phyloP scores from a whole-genome alignment of 2,329 filamentous ascomycete genomes.

The Arthrobotrys iridis region DNA sequence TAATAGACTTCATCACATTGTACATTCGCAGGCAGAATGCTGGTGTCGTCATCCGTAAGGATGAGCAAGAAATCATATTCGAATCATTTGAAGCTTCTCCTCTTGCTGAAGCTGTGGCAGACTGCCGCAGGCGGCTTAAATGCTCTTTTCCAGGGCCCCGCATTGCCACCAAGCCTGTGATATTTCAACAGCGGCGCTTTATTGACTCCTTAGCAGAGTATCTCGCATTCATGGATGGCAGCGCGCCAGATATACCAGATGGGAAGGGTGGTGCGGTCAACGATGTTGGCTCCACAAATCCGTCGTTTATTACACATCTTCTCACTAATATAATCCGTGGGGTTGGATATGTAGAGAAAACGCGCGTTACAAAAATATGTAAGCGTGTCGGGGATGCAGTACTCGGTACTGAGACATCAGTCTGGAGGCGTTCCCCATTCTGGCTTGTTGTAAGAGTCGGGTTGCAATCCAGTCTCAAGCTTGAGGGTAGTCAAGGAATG shows the following conservation, averaged over 20 bases:
- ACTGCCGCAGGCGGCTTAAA: conserved; percentile 61
- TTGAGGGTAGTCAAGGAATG: not conserved
- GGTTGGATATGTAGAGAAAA: conserved; percentile 59
- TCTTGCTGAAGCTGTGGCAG: conserved; percentile 61
- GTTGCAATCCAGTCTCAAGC: conserved; percentile 62
- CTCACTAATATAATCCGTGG: conserved; percentile 64
- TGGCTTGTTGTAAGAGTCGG: conserved; percentile 69
- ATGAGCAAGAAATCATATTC: conserved; percentile 58
- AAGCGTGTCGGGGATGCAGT: conserved; percentile 70
- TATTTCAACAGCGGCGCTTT: conserved; percentile 58
- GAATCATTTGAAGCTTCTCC: conserved; percentile 66
- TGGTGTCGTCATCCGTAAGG: conserved; percentile 62
- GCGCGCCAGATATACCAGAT: conserved; percentile 37
- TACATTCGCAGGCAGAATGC: conserved; percentile 65
- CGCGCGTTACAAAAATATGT: conserved; percentile 60
- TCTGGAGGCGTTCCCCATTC: conserved; percentile 67
- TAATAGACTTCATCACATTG: conserved; percentile 60
- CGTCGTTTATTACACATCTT: conserved; percentile 67
- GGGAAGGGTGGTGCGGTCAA: conserved; percentile 60
- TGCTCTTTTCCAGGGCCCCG: conserved; percentile 64
- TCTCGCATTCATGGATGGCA: conserved; percentile 53
- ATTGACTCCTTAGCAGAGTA: conserved; percentile 35
- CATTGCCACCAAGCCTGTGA: conserved; percentile 58
- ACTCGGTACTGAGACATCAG: conserved; percentile 60
- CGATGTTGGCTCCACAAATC: conserved; percentile 57